These are phyloP conservation scores for Pestalotiopsis sp. DNA, from an alignment of 2,329 filamentous ascomycete genomes.

Conservation along the genomic window DNA sequence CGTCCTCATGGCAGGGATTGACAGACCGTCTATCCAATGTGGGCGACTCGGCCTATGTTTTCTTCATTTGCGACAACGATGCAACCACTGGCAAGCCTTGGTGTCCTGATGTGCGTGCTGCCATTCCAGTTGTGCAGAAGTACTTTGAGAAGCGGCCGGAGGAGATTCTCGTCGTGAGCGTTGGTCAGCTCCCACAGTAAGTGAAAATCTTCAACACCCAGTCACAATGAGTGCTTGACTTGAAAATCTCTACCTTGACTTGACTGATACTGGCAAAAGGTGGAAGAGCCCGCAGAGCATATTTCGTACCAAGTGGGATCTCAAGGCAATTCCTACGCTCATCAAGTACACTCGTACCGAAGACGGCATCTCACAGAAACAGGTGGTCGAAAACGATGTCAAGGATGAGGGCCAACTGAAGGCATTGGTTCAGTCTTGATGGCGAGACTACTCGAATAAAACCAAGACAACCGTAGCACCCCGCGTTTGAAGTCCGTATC, in stretches of 20 bases:
- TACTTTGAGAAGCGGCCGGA: conserved; percentile 8
- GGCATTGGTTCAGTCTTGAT: not conserved
- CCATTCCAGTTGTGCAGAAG: conserved; percentile 8
- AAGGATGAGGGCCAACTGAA: conserved; percentile 5
- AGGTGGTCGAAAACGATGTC: conserved; percentile 5
- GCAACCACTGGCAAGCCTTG: conserved; percentile 5
- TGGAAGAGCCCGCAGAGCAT: conserved; percentile 1
- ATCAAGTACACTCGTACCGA: conserved; percentile 6
- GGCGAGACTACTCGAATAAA: not conserved
- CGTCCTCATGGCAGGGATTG: conserved; percentile 7
- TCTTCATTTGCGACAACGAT: conserved; percentile 13
- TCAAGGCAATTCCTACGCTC: conserved; percentile 3
- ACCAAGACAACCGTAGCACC: not conserved
- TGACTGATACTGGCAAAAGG: not conserved
- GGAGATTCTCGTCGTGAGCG: conserved; percentile 7
- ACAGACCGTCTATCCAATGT: not conserved
- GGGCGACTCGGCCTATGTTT: conserved; percentile 6
- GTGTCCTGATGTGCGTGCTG: conserved; percentile 12
- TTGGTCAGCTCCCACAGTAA: not conserved
- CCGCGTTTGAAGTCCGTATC: not conserved
- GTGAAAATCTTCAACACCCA: not conserved
- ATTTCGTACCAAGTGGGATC: conserved; percentile 5
- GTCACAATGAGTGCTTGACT: not conserved
- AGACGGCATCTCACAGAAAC: not conserved
- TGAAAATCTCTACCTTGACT: not conserved